These are phyloP conservation scores for Cercophora samala DNA, from an alignment of 495 filamentous ascomycete species.

Conservation along the genomic window DNA sequence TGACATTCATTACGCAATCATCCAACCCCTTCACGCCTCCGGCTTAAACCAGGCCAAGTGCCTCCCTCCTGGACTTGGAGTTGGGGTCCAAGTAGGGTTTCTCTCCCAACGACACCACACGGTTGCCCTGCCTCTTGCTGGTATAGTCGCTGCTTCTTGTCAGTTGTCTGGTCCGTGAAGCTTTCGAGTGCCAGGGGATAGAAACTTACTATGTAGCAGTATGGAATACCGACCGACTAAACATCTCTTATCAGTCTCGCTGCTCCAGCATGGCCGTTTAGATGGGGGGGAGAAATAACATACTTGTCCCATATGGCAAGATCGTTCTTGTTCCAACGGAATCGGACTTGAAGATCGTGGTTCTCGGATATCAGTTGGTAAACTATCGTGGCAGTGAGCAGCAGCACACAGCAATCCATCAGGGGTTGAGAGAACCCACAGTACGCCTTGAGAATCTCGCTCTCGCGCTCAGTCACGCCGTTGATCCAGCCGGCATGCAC, in stretches of 20 bases:
- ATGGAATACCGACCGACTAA: constrained; percentile 60
- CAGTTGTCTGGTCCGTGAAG: constrained; percentile 21
- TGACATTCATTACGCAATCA: constrained; percentile 1
- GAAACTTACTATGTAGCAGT: constrained; percentile 50
- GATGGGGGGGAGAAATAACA: not conserved
- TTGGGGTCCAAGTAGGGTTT: constrained; percentile 59
- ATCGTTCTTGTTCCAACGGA: constrained; percentile 60
- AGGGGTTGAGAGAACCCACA: constrained; percentile 36
- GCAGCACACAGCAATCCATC: not conserved
- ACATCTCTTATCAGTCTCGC: constrained; percentile 11
- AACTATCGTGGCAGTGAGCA: constrained; percentile 33
- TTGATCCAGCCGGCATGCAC: constrained; percentile 60
- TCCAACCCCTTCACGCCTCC: too few relatives aligned
- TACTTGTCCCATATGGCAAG: constrained; percentile 69
- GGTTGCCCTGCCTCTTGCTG: constrained; percentile 57
- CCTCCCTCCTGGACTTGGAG: constrained; percentile 57
- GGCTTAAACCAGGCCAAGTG: constrained; percentile 35
- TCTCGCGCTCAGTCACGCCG: constrained; percentile 60
- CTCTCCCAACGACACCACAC: constrained; percentile 64
- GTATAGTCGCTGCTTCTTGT: constrained; percentile 40
- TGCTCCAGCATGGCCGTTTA: not conserved
- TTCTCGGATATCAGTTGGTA: constrained; percentile 62
- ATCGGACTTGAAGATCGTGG: constrained; percentile 69
- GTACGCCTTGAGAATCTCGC: constrained; percentile 54
- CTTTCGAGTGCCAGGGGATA: constrained; percentile 7